phyloP scores from a whole-genome alignment of 169 alveolate genomes.

The Plasmodium blacklocki region DNA sequence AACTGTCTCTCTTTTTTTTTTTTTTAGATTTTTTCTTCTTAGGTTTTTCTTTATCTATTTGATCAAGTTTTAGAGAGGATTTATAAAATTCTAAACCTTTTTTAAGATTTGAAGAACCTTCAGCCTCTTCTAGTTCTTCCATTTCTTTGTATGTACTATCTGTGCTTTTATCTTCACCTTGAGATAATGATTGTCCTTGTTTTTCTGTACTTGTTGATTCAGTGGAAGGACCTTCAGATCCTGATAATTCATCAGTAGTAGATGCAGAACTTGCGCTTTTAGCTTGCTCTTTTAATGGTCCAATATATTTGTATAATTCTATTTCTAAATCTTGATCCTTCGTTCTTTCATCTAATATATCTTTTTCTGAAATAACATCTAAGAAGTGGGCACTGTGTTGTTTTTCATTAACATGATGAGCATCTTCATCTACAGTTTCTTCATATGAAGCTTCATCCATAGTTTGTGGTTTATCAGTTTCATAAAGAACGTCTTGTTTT shows the following conservation, averaged over 20 bases:
- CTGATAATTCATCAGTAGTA: neutral
- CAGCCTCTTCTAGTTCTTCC: neutral
- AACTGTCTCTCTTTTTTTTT: too few species aligned
- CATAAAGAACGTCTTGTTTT: constrained; percentile 35
- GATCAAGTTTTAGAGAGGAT: too few species aligned
- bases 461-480: constrained; percentile 17
- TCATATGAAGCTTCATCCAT: constrained; percentile 2
- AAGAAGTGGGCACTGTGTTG: constrained; percentile 7
- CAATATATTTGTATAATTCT: constrained; percentile 43
- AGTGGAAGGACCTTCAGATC: neutral
- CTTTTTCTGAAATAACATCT: constrained; percentile 10
- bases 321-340: constrained; percentile 49
- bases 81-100: too few species aligned
- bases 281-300: neutral
- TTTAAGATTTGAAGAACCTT: neutral
- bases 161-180: neutral
- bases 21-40: too few species aligned
- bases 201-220: neutral
- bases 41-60: too few species aligned
- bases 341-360: neutral
- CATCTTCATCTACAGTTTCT: neutral
- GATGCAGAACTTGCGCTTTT: neutral
- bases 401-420: constrained; percentile 2
- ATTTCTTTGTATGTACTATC: neutral
- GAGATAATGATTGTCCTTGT: neutral